phyloP scores from a whole-genome alignment of 78 protist species.

The Dictyostelium firmibasis region DNA sequence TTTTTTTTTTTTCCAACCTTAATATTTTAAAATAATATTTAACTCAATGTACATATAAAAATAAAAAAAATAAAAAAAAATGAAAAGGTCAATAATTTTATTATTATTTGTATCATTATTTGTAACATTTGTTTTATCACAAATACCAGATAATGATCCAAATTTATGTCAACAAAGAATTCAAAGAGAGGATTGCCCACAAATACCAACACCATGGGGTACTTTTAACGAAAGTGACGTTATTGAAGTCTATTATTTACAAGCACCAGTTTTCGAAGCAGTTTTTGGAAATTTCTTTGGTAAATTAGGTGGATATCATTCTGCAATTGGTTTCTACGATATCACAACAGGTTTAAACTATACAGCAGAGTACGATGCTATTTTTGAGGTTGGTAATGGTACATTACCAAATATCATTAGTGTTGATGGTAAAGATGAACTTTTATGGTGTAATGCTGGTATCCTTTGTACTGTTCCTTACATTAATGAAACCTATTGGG shows the following conservation, averaged over 20 bases:
- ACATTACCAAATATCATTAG: slow-evolving; percentile 43
- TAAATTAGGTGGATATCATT: slow-evolving; percentile 34
- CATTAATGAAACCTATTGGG: slow-evolving; percentile 52
- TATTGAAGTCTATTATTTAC: slow-evolving; percentile 41
- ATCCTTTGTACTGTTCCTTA: slow-evolving; percentile 23
- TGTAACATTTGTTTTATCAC: background rate
- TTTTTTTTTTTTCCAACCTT: background rate
- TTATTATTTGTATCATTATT: background rate
- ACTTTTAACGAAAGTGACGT: background rate
- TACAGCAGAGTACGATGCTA: slow-evolving; percentile 73
- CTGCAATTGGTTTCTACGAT: slow-evolving; percentile 57
- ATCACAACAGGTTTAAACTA: slow-evolving; percentile 26
- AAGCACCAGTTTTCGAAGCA: slow-evolving; percentile 66
- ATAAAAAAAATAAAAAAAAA: background rate
- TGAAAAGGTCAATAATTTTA: background rate
- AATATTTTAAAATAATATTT: background rate
- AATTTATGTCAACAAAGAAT: slow-evolving; percentile 17
- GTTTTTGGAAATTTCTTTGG: slow-evolving; percentile 45
- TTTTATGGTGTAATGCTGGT: slow-evolving; percentile 67
- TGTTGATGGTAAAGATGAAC: slow-evolving; percentile 33
- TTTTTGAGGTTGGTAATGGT: slow-evolving; percentile 64
- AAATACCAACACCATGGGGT: background rate
- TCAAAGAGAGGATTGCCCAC: slow-evolving; percentile 51
- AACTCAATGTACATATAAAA: background rate
- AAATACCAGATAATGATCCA: slow-evolving; percentile 48